Evolutionary conservation across 306 rosid genomes (phyloP).

Genomic region (Corylus heterophylla): DNA sequence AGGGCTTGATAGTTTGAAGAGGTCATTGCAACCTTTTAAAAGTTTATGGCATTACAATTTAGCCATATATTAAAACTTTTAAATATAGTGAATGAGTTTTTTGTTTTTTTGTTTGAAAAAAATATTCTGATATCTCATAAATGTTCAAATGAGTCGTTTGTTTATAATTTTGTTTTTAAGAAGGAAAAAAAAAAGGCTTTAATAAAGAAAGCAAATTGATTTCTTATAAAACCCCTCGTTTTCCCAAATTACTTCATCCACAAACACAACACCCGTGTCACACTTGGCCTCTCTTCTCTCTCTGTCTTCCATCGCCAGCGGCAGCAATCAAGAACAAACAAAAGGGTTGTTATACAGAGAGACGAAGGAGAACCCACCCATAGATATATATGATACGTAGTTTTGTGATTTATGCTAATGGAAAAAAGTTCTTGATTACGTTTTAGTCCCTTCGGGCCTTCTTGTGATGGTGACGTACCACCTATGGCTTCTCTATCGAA

Average conservation of each 20-base stretch:
- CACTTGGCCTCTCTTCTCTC: conserved; percentile 21
- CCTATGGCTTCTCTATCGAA: conserved; percentile 64
- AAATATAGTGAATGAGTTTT: too few species aligned
- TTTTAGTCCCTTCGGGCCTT: conserved; percentile 65
- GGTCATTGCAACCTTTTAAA: too few species aligned
- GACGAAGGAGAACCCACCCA: conserved; percentile 1
- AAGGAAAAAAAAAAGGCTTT: too few species aligned
- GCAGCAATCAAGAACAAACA: neutral
- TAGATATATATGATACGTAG: neutral
- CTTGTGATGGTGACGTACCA: conserved; percentile 62
- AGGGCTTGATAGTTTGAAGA: too few species aligned
- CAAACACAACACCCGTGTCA: conserved; percentile 30
- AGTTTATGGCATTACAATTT: too few species aligned
- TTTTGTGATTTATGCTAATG: conserved; percentile 33
- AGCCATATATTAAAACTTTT: too few species aligned
- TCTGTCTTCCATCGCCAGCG: conserved; percentile 4
- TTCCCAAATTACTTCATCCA: conserved; percentile 15
- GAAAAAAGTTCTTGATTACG: conserved; percentile 47
- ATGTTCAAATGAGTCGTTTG: too few species aligned
- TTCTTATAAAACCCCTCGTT: neutral
- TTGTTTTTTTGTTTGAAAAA: too few species aligned
- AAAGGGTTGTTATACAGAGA: neutral
- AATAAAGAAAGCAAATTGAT: too few species aligned
- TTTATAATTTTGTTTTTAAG: too few species aligned
- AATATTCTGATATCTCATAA: too few species aligned